Evolutionary conservation across 2,329 filamentous ascomycete genomes (phyloP).

Genomic region (Fusarium xylarioides): DNA sequence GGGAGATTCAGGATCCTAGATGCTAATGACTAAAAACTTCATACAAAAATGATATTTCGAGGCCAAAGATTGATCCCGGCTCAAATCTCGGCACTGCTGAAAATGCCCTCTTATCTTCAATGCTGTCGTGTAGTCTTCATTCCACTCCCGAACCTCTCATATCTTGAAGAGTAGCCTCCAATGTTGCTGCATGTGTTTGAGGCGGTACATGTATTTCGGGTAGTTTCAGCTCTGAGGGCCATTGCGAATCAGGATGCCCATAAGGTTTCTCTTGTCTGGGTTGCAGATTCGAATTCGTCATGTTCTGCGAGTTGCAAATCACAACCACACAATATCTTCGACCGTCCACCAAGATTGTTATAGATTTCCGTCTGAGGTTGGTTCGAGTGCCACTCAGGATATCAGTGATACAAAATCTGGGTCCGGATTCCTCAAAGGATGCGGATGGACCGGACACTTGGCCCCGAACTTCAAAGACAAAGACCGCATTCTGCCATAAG

Average conservation of each 20-base stretch:
- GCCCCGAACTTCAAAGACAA: not conserved
- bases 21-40: not conserved
- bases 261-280: not conserved
- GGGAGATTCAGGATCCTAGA: not conserved
- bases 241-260: not conserved
- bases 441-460: not conserved
- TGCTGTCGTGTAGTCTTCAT: not conserved
- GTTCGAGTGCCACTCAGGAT: not conserved
- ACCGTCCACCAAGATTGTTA: not conserved
- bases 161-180: not conserved
- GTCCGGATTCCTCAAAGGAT: not conserved
- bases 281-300: not conserved
- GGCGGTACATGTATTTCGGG: accelerated
- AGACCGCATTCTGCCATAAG: not conserved
- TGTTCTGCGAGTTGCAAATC: not conserved
- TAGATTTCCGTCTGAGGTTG: not conserved
- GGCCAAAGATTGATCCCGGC: not conserved
- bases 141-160: not conserved
- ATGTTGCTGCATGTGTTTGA: not conserved
- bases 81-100: not conserved
- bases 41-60: not conserved
- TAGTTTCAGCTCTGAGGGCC: not conserved
- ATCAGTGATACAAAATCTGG: not conserved
- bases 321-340: not conserved
- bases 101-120: not conserved